Percentiles rank a stretch among this genome's conserved stretches.
Conservation (phyloP, 108 stramenopile genomes). For the Epithemia pelagica region DNA sequence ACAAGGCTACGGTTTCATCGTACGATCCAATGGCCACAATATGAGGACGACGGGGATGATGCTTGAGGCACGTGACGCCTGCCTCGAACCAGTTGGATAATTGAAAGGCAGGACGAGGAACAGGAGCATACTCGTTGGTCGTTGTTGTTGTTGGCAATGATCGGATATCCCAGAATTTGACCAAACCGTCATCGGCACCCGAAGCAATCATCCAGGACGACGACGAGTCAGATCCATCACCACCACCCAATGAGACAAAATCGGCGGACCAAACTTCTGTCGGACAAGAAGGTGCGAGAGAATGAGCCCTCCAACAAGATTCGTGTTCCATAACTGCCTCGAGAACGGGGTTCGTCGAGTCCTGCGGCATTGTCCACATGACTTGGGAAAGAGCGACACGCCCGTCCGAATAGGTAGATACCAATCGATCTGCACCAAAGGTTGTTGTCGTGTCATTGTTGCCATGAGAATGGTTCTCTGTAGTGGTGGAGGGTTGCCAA, state of each 20-base stretch:
- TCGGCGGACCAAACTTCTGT: conserved; percentile 76
- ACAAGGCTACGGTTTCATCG: conserved; percentile 68
- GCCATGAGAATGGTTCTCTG: conserved; percentile 4
- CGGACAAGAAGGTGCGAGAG: conserved; percentile 13
- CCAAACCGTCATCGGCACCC: conserved; percentile 44
- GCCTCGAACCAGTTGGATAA: conserved; percentile 50
- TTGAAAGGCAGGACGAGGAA: background rate
- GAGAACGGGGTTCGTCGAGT: background rate
- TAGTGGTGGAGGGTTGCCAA: conserved; percentile 14
- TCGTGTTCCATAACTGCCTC: background rate
- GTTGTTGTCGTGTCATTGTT: too few species aligned
- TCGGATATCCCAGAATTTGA: conserved; percentile 68
- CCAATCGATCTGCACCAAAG: too few species aligned
- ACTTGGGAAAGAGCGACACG: conserved; percentile 9
- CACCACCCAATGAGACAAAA: conserved; percentile 12
- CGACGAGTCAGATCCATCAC: too few species aligned
- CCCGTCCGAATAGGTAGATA: conserved; percentile 69
- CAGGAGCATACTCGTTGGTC: background rate
- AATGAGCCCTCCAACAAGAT: background rate
- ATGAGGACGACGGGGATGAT: conserved; percentile 41
- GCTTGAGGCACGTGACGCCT: conserved; percentile 74
- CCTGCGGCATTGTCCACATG: background rate
- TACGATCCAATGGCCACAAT: conserved; percentile 72
- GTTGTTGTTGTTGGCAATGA: background rate
- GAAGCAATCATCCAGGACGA: conserved; percentile 30